Base-by-base conservation (phyloP, 1,284 basidiomycete species). In the Moniliella sp. region DNA sequence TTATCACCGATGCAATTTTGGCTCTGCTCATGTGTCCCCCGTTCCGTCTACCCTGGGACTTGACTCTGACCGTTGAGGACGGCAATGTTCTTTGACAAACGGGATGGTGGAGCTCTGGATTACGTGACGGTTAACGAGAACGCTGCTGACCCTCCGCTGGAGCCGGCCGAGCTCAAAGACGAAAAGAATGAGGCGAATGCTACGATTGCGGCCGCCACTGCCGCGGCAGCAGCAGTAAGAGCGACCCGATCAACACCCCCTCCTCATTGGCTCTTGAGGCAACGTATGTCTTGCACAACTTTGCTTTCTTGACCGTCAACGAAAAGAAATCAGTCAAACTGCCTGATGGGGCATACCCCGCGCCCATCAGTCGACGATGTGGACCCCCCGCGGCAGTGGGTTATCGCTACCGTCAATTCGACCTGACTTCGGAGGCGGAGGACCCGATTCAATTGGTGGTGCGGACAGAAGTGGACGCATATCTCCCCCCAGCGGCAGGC, bases 11-110 rank as follows among this genome's bases (percentile, higher is more conserved):
- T 66, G 75, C 78, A 42, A 93, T 99, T 57, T 73, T 99, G 30
- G 78, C 80, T 40, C 76, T 93, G 12, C 73, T 99, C 43, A 97
- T 99, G 91, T 83, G 78, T 49, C 77, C 75, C 83, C 4, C 71
- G 91, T 45, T 86, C 84, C 10, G 80, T 93, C 39, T 88, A 94
- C 65, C 88, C 91, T 99, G 91, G 91, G 91, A 99, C 61, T 83
- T 99, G 42, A 78, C 97, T 43, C 77, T 97, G 48, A 71, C 83
- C 32, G 81, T 91, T 55, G 47, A 44, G 33, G 84, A 83, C 25
- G 76, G 84, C 65, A 81, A 65, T 99, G 14, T 97, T 82, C 69
- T 73, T 99, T 45, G 91, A 99, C 69, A 97, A 99, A 66, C 79
- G 91, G 37, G 60, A 61, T 26, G 86, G 86, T 18, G 88, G 88